phyloP scores from a whole-genome alignment of 768 basidiomycete species.

The Pleurotus djamor region DNA sequence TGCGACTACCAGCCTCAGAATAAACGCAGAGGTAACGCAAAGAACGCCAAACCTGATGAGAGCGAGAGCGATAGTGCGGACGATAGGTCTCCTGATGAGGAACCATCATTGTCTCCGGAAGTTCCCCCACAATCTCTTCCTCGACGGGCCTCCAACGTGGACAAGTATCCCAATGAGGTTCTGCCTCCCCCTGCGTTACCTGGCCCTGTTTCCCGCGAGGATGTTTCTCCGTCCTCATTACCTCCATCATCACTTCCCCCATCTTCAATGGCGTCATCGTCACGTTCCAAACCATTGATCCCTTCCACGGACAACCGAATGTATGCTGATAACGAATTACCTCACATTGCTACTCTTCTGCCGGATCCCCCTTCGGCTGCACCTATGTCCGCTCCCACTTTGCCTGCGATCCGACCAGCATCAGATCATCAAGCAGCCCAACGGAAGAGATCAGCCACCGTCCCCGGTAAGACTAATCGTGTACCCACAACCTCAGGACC shows the following conservation, averaged over 20 bases:
- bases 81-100: slow-evolving; percentile 50
- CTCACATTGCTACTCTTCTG: slow-evolving; percentile 69
- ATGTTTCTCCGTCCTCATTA: slow-evolving; percentile 15
- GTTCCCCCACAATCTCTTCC: slow-evolving; percentile 45
- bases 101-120: slow-evolving; percentile 59
- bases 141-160: slow-evolving; percentile 47
- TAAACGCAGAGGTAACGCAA: slow-evolving; percentile 63
- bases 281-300: slow-evolving; percentile 27
- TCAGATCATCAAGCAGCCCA: slow-evolving; percentile 67
- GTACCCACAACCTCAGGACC: slow-evolving; percentile 69
- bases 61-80: slow-evolving; percentile 71
- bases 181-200: slow-evolving; percentile 32
- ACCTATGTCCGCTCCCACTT: slow-evolving; percentile 61
- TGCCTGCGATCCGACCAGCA: slow-evolving; percentile 64
- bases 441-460: slow-evolving; percentile 68
- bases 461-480: slow-evolving; percentile 60
- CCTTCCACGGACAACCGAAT: slow-evolving; percentile 33
- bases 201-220: slow-evolving; percentile 45
- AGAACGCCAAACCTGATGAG: slow-evolving; percentile 54
- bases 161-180: slow-evolving; percentile 34
- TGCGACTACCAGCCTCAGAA: slow-evolving; percentile 82
- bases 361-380: slow-evolving; percentile 56
- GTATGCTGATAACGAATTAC: slow-evolving; percentile 63
- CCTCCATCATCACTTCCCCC: slow-evolving; percentile 3
- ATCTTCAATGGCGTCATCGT: slow-evolving; percentile 34